phyloP scores from a whole-genome alignment of 805 yeast species.

The Starmerella apicola region DNA sequence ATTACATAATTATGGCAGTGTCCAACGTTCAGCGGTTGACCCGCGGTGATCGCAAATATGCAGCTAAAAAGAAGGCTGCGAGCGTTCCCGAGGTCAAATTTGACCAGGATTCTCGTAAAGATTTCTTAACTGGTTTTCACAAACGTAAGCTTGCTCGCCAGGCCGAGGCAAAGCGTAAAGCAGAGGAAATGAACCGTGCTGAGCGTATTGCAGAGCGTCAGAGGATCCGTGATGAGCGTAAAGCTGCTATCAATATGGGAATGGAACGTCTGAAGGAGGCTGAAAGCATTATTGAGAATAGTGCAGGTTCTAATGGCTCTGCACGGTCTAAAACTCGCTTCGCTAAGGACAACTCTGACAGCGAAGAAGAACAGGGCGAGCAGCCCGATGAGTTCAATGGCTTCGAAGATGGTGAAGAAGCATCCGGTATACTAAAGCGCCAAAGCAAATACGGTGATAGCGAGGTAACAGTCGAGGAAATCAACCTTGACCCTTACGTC shows the following conservation, averaged over 20 bases:
- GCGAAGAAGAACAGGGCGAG: slow-evolving; percentile 17
- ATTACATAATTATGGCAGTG: slow-evolving; percentile 11
- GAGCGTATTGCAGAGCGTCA: slow-evolving; percentile 67
- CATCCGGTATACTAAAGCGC: slow-evolving; percentile 36
- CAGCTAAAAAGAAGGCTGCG: slow-evolving; percentile 45
- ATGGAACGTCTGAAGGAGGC: slow-evolving; percentile 43
- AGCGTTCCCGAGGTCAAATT: slow-evolving; percentile 75
- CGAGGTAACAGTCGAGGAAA: slow-evolving; percentile 45
- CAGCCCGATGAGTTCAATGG: slow-evolving; percentile 31
- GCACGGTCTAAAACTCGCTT: slow-evolving; percentile 22
- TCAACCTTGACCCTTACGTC: slow-evolving; percentile 50
- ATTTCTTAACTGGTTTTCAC: slow-evolving; percentile 88
- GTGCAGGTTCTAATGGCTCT: no score
- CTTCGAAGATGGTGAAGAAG: slow-evolving; percentile 29
- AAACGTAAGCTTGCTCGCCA: slow-evolving; percentile 81
- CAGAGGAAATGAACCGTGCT: slow-evolving; percentile 63
- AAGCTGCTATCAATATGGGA: slow-evolving; percentile 51
- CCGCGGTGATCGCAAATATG: slow-evolving; percentile 66
- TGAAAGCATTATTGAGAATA: slow-evolving; percentile 31
- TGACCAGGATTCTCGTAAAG: slow-evolving; percentile 52
- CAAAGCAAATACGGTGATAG: slow-evolving; percentile 32
- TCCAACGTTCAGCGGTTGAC: slow-evolving; percentile 74
- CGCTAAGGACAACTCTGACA: slow-evolving; percentile 11
- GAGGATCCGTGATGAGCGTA: slow-evolving; percentile 55
- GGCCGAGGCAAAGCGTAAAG: slow-evolving; percentile 67